Evolutionary conservation across 2,329 filamentous ascomycete genomes (phyloP).

Genomic region (Colletotrichum lindemuthianum): DNA sequence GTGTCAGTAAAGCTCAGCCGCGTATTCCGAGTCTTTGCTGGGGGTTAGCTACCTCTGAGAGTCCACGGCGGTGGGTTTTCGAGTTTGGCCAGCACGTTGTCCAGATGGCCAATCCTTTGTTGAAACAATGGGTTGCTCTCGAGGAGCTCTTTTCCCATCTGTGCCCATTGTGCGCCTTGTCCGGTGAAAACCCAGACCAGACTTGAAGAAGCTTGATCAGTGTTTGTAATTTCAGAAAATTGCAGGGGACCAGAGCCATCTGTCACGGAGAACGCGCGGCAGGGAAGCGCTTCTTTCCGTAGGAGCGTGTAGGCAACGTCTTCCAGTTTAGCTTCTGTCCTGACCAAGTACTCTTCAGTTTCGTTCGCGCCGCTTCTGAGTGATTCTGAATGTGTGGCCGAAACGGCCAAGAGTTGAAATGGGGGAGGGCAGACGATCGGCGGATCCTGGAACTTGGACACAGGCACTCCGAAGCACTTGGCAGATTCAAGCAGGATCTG

Average conservation of each 20-base stretch:
- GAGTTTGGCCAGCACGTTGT: conserved; percentile 16
- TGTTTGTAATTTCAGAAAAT: conserved; percentile 36
- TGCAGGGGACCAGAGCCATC: neutral
- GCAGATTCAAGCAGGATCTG: conserved; percentile 31
- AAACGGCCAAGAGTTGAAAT: conserved; percentile 5
- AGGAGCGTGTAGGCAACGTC: conserved; percentile 38
- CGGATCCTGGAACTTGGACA: neutral
- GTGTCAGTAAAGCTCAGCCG: conserved; percentile 17
- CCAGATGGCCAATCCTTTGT: conserved; percentile 32
- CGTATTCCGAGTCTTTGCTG: neutral
- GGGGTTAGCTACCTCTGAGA: conserved; percentile 32
- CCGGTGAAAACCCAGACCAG: conserved; percentile 35
- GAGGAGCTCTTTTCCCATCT: conserved; percentile 36
- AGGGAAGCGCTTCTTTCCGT: conserved; percentile 32
- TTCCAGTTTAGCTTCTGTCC: conserved; percentile 21
- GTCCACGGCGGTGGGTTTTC: conserved; percentile 9
- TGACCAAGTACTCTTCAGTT: neutral
- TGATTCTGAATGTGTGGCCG: conserved; percentile 8
- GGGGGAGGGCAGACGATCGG: neutral
- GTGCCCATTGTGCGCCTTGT: conserved; percentile 37
- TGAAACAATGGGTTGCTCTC: conserved; percentile 22
- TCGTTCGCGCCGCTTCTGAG: neutral
- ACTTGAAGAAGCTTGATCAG: neutral
- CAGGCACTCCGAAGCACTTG: conserved; percentile 7
- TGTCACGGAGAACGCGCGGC: conserved; percentile 36